phyloP scores from a whole-genome alignment of 2,329 filamentous ascomycete genomes.

The Byssochlamys sp. region DNA sequence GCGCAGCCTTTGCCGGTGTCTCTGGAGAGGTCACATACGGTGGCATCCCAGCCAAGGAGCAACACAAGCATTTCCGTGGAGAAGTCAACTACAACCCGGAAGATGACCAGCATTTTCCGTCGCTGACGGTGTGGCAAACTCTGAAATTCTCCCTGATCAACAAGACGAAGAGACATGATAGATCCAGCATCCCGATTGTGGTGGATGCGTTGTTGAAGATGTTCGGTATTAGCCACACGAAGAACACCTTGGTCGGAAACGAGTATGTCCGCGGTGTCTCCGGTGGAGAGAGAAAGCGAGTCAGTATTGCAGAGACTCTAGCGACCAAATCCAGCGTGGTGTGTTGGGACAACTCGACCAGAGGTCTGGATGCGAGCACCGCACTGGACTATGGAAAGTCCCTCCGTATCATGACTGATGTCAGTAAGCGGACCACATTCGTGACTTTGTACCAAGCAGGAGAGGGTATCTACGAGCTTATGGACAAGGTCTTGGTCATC shows the following conservation, averaged over 20 bases:
- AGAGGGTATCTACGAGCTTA: constrained; percentile 59
- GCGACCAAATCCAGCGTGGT: constrained; percentile 64
- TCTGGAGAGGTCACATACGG: constrained; percentile 63
- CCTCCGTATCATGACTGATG: constrained; percentile 63
- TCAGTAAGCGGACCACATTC: constrained; percentile 60
- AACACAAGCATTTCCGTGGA: constrained; percentile 59
- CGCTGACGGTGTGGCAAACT: constrained; percentile 67
- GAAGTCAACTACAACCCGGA: constrained; percentile 73
- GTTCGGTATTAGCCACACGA: constrained; percentile 69
- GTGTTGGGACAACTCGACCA: constrained; percentile 71
- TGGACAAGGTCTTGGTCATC: constrained; percentile 74
- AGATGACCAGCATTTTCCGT: constrained; percentile 65
- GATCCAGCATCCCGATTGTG: constrained; percentile 56
- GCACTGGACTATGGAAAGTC: constrained; percentile 68
- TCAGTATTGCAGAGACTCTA: constrained; percentile 67
- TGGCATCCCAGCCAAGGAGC: constrained; percentile 58
- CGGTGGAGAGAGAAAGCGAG: constrained; percentile 71
- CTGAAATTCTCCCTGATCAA: constrained; percentile 64
- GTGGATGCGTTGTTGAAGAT: constrained; percentile 63
- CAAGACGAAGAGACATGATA: constrained; percentile 61
- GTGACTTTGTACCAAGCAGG: constrained; percentile 65
- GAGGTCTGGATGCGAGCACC: constrained; percentile 70
- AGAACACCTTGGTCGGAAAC: constrained; percentile 66
- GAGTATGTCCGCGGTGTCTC: constrained; percentile 63
- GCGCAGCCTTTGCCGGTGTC: constrained; percentile 55